Conservation (phyloP, 1,284 basidiomycete genomes). For the Ceratobasidium sp. region DNA sequence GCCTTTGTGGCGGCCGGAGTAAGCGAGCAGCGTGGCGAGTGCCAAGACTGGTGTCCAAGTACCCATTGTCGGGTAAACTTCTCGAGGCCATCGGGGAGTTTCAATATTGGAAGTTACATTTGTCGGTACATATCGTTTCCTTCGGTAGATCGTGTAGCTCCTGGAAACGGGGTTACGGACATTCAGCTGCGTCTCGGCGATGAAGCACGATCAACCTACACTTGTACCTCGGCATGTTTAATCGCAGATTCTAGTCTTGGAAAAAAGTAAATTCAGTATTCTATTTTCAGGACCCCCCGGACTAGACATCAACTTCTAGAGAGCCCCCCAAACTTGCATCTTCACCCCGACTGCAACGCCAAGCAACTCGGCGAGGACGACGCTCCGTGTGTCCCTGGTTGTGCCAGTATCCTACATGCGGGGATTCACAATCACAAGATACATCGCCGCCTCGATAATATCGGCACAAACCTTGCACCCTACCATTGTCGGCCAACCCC, state of each 20-base stretch:
- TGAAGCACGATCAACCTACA: neutral
- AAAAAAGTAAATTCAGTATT: neutral
- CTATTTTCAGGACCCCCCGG: neutral
- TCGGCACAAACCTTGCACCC: neutral
- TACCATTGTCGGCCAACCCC: no score
- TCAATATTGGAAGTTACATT: neutral
- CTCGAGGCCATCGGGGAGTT: neutral
- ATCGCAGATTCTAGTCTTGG: neutral
- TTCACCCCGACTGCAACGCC: neutral
- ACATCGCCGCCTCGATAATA: neutral
- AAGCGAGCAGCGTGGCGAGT: neutral
- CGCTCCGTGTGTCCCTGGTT: neutral
- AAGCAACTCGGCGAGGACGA: neutral
- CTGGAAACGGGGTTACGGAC: no score
- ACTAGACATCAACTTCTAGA: neutral
- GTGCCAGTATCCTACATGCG: neutral
- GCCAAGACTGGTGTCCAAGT: neutral
- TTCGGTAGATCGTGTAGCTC: neutral
- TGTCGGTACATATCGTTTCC: neutral
- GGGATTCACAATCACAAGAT: neutral
- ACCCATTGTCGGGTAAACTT: neutral
- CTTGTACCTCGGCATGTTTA: neutral
- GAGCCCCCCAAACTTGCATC: neutral
- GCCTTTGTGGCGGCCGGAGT: slow-evolving; percentile 13
- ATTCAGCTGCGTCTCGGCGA: no score